Percentiles rank a stretch among this genome's conserved stretches.
phyloP scores from a whole-genome alignment of 2,329 filamentous ascomycete species.

The Xylogone sp. region DNA sequence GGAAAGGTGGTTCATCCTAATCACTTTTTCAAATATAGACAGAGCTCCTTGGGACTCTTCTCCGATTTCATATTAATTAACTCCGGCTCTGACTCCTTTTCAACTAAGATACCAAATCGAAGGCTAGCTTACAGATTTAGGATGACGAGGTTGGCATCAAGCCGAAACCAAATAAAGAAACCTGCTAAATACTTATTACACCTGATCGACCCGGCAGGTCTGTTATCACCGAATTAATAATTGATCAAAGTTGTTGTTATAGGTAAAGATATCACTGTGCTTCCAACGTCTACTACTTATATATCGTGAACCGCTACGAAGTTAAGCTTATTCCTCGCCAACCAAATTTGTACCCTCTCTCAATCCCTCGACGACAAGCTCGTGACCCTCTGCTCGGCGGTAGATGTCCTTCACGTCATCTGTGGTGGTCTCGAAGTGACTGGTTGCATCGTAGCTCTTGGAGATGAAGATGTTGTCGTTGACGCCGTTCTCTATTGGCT shows the following conservation, averaged over 20 bases:
- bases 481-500: conserved; percentile 76
- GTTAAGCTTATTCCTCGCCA: conserved; percentile 54
- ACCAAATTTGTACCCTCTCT: conserved; percentile 73
- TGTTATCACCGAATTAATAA: background rate
- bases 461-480: conserved; percentile 95
- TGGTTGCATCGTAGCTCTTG: conserved; percentile 97
- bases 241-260: background rate
- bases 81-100: too few relatives aligned
- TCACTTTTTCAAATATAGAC: too few relatives aligned
- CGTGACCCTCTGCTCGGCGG: conserved; percentile 74
- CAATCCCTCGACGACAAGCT: conserved; percentile 83
- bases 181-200: too few relatives aligned
- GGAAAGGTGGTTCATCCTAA: too few relatives aligned
- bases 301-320: background rate
- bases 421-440: conserved; percentile 89
- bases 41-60: too few relatives aligned
- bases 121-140: too few relatives aligned
- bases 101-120: too few relatives aligned
- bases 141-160: too few relatives aligned
- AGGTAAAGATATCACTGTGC: background rate
- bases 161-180: too few relatives aligned
- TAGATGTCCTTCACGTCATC: conserved; percentile 97
- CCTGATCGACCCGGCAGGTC: too few relatives aligned
- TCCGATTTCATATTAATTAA: too few relatives aligned
- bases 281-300: background rate